Base-by-base conservation (phyloP, 371 early-diverging fungal species). In the Apophysomyces variabilis region DNA sequence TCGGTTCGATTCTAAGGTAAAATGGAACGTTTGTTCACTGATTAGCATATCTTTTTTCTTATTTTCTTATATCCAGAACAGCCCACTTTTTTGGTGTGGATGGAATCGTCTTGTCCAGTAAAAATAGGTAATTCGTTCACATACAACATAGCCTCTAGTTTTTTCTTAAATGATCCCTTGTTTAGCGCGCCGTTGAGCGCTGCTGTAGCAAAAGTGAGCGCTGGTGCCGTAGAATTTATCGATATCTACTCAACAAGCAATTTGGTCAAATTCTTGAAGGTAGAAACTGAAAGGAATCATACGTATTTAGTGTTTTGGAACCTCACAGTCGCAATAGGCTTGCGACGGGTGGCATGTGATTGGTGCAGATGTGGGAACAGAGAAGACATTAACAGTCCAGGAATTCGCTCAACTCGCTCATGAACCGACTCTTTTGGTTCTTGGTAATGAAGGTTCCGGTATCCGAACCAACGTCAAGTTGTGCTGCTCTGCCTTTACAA, bases 361-460 rank as follows among this genome's bases (percentile, higher is more conserved):
- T 36, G 90, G 87, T n/a, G 87, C 87, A 6, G 83, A 74, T 38
- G 75, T 61, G 14, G 76, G 63, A 3, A 13, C 61, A 14, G 60
- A 68, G 35, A 47, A 46, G 5, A 47, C 61, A 3, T 4, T 50
- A 16, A 8, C 7, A 35, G 4, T 36, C 7, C 7, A 46, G 8
- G 62, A 50, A 45, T 26, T 36, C 4, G 12, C 56, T n/a, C 26
- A 50, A 1, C n/a, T 36, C 1, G 14, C 54, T 0, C 58, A 74
- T 21, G 58, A 66, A 16, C 83, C 83, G 1, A 61, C 68, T 7
- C 73, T 90, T 26, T 69, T 90, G 9, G 90, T 90, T 0, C 65
- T 90, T n/a, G 90, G 90, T 1, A 87, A 83, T 61, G 90, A 90
- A 74, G 90, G 88, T 1, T 61, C 57, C 7, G 90, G 90, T 1